Conservation (phyloP, 164 flowering plant genomes). For the Vitis rotundifolia region DNA sequence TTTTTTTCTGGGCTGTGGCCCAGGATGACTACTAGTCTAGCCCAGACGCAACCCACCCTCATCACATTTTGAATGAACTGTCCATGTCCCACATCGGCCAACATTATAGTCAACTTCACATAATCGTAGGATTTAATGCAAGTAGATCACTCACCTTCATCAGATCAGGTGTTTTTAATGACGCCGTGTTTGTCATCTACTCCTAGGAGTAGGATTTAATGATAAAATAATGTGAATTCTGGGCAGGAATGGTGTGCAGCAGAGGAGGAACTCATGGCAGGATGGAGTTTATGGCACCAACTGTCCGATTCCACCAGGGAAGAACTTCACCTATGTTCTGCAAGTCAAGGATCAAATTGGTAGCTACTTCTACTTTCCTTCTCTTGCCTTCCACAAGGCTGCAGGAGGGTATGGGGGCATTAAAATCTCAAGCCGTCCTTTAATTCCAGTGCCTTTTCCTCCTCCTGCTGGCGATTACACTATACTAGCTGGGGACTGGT, state of each 20-base stretch:
- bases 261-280: constrained; percentile 69
- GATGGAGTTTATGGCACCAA: constrained; percentile 68
- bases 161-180: no score
- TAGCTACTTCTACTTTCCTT: constrained; percentile 62
- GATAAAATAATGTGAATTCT: neutral
- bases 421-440: constrained; percentile 44
- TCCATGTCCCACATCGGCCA: no score
- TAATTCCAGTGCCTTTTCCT: constrained; percentile 58
- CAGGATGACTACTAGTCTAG: no score
- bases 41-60: no score
- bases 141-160: no score
- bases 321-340: constrained; percentile 55
- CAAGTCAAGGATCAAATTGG: constrained; percentile 76
- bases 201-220: neutral
- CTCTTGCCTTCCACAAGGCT: constrained; percentile 60
- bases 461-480: constrained; percentile 60
- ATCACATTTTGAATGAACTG: no score
- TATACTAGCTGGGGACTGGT: constrained; percentile 61
- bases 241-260: constrained; percentile 61
- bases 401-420: constrained; percentile 64
- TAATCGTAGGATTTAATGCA: no score
- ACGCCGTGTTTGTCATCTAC: no score
- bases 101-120: no score
- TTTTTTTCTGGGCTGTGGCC: no score
- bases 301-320: constrained; percentile 64